Evolutionary conservation across 805 yeast genomes (phyloP).

Genomic region (Candida nemodendra): DNA sequence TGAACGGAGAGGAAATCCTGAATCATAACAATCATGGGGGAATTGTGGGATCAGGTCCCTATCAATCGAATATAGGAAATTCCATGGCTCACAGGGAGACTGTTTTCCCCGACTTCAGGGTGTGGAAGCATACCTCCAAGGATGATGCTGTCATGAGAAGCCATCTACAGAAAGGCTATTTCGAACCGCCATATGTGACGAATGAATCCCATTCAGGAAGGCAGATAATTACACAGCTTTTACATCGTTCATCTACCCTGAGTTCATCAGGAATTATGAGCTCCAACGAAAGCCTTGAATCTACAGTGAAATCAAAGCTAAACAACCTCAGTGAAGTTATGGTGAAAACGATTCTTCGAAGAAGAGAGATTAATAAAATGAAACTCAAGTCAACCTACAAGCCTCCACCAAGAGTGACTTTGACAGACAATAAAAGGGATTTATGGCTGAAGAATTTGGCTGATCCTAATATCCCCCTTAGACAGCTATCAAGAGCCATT

Average conservation of each 20-base stretch:
- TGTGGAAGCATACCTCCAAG: conserved; percentile 61
- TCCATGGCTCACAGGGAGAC: conserved; percentile 10
- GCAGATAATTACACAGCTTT: conserved; percentile 44
- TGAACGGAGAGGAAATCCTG: conserved; percentile 24
- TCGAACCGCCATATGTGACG: conserved; percentile 58
- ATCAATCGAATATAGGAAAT: background rate
- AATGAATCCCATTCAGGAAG: conserved; percentile 74
- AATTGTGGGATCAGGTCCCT: background rate
- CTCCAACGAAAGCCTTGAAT: conserved; percentile 10
- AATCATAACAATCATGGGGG: background rate
- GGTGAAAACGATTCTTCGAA: conserved; percentile 45
- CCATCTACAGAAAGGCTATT: conserved; percentile 67
- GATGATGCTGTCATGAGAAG: conserved; percentile 56
- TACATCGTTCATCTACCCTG: conserved; percentile 23
- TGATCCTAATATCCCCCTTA: conserved; percentile 60
- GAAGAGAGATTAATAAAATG: conserved; percentile 45
- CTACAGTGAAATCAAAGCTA: conserved; percentile 23
- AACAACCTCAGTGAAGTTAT: conserved; percentile 49
- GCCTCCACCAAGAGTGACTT: conserved; percentile 86
- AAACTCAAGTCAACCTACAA: conserved; percentile 55
- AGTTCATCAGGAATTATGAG: conserved; percentile 21
- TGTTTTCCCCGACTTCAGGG: conserved; percentile 65
- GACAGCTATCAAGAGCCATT: conserved; percentile 67
- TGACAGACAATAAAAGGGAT: conserved; percentile 83
- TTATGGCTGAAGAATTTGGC: conserved; percentile 84